A percentile compares a stretch with the other conserved stretches of the same genome.
These are phyloP conservation scores for Penicillium arizonense DNA, from an alignment of 495 filamentous ascomycete species.

Conservation along the genomic window DNA sequence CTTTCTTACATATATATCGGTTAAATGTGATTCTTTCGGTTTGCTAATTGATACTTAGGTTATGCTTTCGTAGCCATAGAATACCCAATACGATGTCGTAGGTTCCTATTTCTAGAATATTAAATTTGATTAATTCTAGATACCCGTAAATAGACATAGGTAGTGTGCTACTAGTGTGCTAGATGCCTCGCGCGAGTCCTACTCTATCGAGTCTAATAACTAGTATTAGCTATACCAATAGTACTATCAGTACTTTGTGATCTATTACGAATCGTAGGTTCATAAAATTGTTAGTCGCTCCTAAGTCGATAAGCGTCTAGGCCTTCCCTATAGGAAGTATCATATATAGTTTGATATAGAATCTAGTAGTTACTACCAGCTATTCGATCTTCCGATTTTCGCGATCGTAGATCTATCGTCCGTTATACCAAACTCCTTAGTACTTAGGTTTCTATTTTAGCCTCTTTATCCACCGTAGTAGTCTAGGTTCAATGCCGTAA, in stretches of 20 bases:
- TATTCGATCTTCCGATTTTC: background rate
- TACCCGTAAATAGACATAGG: background rate
- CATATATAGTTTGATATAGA: background rate
- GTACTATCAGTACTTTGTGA: background rate
- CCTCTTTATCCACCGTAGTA: background rate
- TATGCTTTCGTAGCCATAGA: background rate
- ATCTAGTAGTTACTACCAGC: no score
- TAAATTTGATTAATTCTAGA: background rate
- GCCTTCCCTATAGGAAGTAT: background rate
- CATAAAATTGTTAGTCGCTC: background rate
- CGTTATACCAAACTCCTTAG: background rate
- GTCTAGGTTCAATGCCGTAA: background rate
- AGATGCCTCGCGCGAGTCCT: no score
- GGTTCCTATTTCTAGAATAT: background rate
- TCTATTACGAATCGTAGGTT: background rate
- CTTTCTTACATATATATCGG: background rate
- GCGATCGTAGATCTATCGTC: background rate
- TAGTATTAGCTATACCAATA: background rate
- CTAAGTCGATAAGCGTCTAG: background rate
- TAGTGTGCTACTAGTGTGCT: background rate
- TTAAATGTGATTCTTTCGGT: background rate
- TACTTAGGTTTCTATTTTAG: background rate
- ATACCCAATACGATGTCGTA: background rate
- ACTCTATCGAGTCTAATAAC: background rate
- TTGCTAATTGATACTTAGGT: background rate